Evolutionary conservation across 202 grass and related monocot species (phyloP), one percentile per base, ranked within the genome.

Genomic region (Elaeis oleifera): DNA sequence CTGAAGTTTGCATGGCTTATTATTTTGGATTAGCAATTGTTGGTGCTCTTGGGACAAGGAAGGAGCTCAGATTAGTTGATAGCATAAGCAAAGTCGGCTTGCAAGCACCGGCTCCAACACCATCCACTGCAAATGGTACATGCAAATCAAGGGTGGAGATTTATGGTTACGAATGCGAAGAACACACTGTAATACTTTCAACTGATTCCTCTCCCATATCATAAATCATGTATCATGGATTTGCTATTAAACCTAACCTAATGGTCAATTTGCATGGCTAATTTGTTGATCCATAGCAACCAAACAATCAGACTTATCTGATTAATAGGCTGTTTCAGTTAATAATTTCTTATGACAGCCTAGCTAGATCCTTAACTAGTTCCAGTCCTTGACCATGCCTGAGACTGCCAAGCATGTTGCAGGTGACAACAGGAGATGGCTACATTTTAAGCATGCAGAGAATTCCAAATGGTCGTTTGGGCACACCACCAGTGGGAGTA

Each of bases 141-240:
- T 90, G 87, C 66, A 51, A 58, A 22, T 67, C 75, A 18, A 75
- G 82, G 49, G 71, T 85, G 56, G 74, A 52, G 29, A 71, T 79
- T 39, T 81, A 82, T 44, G 82, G 79, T 24, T 90, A 90, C 68
- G 51, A 57, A 28, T 90, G 82, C 18, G 79, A 90, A 56, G 87
- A 90, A 28, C 82, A 90, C 65, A 72, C 69, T 16, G 81, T 89
- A 66, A 27, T 1, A 17, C n/a, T 17, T 22, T 67, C 16, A 3
- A 49, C 58, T 3, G 0, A 70, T 23, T 1, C 5, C 8, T 71
- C 4, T 17, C 24, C 50, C 24, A 59, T 11, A 56, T 23, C 29
- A 50, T 19, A 51, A 3, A 68, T 51, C 16, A 29, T 69, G 26
- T 13, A 58, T 57, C 23, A 22, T 50, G 4, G 57, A 31, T 64